A percentile compares a stretch with the other conserved stretches of the same genome.
These are phyloP conservation scores for Lactuca sativa DNA, from an alignment of 129 eudicot species.

Conservation along the genomic window DNA sequence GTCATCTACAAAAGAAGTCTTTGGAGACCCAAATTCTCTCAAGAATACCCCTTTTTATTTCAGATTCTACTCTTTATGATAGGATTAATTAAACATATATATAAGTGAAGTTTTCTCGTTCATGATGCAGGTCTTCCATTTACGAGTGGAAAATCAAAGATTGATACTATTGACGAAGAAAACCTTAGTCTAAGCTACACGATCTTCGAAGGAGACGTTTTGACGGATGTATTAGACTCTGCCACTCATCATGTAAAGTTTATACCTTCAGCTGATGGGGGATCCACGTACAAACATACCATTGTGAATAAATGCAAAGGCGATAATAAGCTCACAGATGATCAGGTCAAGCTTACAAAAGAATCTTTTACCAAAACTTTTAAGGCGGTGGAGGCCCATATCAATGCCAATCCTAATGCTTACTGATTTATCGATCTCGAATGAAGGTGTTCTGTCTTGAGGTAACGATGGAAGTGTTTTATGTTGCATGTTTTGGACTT, in stretches of 20 bases:
- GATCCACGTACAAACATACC: conserved; percentile 22
- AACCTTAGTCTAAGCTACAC: conserved; percentile 16
- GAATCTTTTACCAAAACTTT: conserved; percentile 10
- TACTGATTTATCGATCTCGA: not conserved
- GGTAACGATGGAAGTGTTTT: not conserved
- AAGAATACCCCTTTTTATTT: no score
- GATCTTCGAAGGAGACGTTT: conserved; percentile 10
- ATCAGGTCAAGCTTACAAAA: conserved; percentile 8
- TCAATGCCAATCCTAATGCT: conserved; percentile 17
- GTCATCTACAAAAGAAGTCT: not conserved
- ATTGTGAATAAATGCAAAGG: conserved; percentile 18
- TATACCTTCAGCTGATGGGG: conserved; percentile 12
- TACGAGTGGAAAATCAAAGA: conserved; percentile 18
- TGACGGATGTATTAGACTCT: conserved; percentile 14
- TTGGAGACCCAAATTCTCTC: not conserved
- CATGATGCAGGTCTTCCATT: not conserved
- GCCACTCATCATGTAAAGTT: conserved; percentile 12
- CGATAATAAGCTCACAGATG: conserved; percentile 1
- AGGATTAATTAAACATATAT: no score
- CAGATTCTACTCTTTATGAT: not conserved
- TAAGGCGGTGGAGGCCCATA: conserved; percentile 7
- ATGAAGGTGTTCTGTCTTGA: no score
- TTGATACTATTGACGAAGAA: conserved; percentile 14
- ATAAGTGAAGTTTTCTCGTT: no score
- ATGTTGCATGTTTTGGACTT: not conserved